These are phyloP conservation scores for Scytalidium sp. DNA, from an alignment of 2,329 filamentous ascomycete genomes.

Conservation along the genomic window DNA sequence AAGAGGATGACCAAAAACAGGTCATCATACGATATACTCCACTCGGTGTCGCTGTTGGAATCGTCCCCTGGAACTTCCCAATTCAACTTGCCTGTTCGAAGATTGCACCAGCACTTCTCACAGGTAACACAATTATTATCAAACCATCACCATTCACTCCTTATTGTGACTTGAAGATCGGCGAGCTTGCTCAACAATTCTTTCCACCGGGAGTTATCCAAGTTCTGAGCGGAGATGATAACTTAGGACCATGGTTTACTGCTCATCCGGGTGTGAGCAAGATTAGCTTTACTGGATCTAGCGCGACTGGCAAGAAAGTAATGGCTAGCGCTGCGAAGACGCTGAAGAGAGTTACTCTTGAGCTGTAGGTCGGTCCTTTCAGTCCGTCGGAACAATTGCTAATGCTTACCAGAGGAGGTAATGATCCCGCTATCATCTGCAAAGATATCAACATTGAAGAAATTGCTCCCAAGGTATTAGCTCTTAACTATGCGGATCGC, in stretches of 20 bases:
- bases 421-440: conserved; percentile 52
- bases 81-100: conserved; percentile 42
- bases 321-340: conserved; percentile 46
- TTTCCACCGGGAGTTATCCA: conserved; percentile 55
- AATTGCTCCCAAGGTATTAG: conserved; percentile 31
- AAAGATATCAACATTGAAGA: conserved; percentile 45
- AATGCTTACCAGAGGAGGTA: conserved; percentile 38
- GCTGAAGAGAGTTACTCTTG: conserved; percentile 51
- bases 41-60: conserved; percentile 42
- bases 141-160: conserved; percentile 57
- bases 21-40: conserved; percentile 31
- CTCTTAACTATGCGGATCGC: neutral
- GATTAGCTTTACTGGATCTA: conserved; percentile 55
- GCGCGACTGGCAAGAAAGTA: conserved; percentile 43
- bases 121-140: conserved; percentile 51
- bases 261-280: conserved; percentile 51
- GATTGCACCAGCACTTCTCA: conserved; percentile 42
- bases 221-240: conserved; percentile 49
- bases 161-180: conserved; percentile 47
- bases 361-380: conserved; percentile 26
- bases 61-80: conserved; percentile 58
- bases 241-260: conserved; percentile 49
- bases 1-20: conserved; percentile 17
- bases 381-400: neutral
- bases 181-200: conserved; percentile 43